Evolutionary conservation across 768 basidiomycete genomes (phyloP), one percentile per base, ranked within the genome.

Genomic region (Sistotremastrum suecicum): DNA sequence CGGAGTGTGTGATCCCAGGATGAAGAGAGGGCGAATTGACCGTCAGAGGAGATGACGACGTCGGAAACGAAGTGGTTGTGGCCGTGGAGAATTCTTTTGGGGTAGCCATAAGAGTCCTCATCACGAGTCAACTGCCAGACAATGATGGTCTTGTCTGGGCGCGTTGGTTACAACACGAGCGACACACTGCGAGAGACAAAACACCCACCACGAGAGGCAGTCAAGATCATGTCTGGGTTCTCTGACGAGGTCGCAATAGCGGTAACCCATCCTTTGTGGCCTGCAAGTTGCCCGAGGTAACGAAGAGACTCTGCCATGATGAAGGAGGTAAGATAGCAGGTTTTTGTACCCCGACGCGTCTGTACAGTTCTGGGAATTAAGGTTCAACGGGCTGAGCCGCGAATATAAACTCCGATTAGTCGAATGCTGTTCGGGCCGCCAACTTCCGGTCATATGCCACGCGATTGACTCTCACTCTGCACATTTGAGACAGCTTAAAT

Each of bases 1-100:
- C 95, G 87, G 58, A 99, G 85, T 36, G 95, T 98, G 73, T 98
- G 94, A 71, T 99, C 95, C 95, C 95, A 98, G 38, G 94, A 98
- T 36, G 95, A 86, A 52, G 95, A 98, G 50, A 99, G 83, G 40
- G 95, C 94, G 66, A 97, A 98, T 70, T 98, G 94, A 59, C 95
- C 95, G 63, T 99, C 95, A 50, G 94, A 95, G 49, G 94, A 97
- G 65, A 97, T 92, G 58, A 95, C 94, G 56, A 98, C 87, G 62
- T 97, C 92, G 37, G 91, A 97, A 49, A 97, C 92, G 63, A 97
- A 97, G 74, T 95, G 94, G 71, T 97, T 98, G 75, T 99, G 95
- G 51, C 95, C 94, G 63, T 89, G 84, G 50, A 99, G 83, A 59
- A 97, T 87, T 62, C 84, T 82, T 73, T 98, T 98, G 50, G 95